Conservation (phyloP, 2,329 filamentous ascomycete species). For the Fusarium transvaalense region DNA sequence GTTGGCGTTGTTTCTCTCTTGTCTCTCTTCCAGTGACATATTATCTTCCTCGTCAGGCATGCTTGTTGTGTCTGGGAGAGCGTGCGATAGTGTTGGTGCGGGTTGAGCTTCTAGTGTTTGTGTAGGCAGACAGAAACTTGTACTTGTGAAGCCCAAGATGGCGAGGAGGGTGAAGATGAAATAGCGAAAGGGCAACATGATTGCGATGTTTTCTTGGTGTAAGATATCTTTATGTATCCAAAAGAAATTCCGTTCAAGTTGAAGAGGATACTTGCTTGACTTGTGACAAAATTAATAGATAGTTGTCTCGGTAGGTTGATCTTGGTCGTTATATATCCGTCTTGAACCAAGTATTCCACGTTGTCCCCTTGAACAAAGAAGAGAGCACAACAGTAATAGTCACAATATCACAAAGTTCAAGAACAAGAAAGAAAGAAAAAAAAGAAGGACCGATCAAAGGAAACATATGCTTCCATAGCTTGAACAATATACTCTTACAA, state of each 20-base stretch:
- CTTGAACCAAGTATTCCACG: slow-evolving; percentile 1
- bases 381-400: slow-evolving; percentile 25
- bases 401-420: slow-evolving; percentile 10
- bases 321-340: slow-evolving; percentile 29
- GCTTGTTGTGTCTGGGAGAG: slow-evolving; percentile 14
- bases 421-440: neutral
- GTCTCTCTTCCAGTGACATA: slow-evolving; percentile 19
- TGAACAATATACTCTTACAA: slow-evolving; percentile 29
- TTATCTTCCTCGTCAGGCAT: neutral
- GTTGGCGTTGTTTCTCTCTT: slow-evolving; percentile 33
- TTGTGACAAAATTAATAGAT: neutral
- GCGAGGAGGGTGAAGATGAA: slow-evolving; percentile 19
- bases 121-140: slow-evolving; percentile 30
- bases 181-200: slow-evolving; percentile 14
- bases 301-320: neutral
- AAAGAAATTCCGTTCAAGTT: neutral
- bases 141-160: slow-evolving; percentile 15
- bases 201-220: neutral
- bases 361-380: slow-evolving; percentile 26
- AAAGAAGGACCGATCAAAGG: neutral
- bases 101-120: slow-evolving; percentile 28
- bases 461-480: neutral
- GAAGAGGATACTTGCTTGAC: neutral
- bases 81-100: slow-evolving; percentile 11
- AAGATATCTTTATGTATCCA: neutral